phyloP scores from a whole-genome alignment of 352 stramenopile species.

The Pythium myriotylum region DNA sequence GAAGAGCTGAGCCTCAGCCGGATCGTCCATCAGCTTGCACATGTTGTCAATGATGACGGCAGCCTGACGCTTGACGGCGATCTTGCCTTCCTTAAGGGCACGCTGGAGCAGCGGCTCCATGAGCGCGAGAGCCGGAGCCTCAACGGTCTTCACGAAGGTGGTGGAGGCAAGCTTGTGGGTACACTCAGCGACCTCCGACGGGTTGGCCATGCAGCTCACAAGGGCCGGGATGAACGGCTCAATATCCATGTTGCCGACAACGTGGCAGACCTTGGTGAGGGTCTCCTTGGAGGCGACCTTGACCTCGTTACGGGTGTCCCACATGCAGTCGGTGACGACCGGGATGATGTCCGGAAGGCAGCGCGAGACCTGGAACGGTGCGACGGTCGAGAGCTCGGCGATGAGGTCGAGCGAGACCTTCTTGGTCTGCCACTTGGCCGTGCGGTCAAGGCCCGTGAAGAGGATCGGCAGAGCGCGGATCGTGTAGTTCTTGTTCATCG shows the following conservation, averaged over 20 bases:
- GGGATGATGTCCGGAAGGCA: slow-evolving; percentile 97
- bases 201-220: slow-evolving; percentile 96
- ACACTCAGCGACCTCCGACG: slow-evolving; percentile 97
- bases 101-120: slow-evolving; percentile 97
- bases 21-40: slow-evolving; percentile 98
- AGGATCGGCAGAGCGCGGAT: slow-evolving; percentile 90
- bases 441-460: slow-evolving; percentile 88
- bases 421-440: slow-evolving; percentile 97
- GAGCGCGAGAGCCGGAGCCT: slow-evolving; percentile 95
- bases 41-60: slow-evolving; percentile 99
- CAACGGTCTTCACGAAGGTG: slow-evolving; percentile 99
- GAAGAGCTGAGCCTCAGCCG: slow-evolving; percentile 96
- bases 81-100: slow-evolving; percentile 96
- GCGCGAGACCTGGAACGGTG: slow-evolving; percentile 94
- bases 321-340: slow-evolving; percentile 97
- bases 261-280: slow-evolving; percentile 95
- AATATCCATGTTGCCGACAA: slow-evolving; percentile 99
- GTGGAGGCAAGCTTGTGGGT: slow-evolving; percentile 98
- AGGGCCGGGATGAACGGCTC: slow-evolving; percentile 98
- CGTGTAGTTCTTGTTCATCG: slow-evolving; percentile 86
- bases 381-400: slow-evolving; percentile 88
- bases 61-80: slow-evolving; percentile 96
- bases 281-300: slow-evolving; percentile 94
- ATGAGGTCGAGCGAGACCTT: slow-evolving; percentile 96
- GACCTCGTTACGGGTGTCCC: slow-evolving; percentile 99